Percentiles rank a stretch among this genome's conserved stretches.
Evolutionary conservation across 2,329 filamentous ascomycete species (phyloP).

Genomic region (Exophiala dermatitidis): DNA sequence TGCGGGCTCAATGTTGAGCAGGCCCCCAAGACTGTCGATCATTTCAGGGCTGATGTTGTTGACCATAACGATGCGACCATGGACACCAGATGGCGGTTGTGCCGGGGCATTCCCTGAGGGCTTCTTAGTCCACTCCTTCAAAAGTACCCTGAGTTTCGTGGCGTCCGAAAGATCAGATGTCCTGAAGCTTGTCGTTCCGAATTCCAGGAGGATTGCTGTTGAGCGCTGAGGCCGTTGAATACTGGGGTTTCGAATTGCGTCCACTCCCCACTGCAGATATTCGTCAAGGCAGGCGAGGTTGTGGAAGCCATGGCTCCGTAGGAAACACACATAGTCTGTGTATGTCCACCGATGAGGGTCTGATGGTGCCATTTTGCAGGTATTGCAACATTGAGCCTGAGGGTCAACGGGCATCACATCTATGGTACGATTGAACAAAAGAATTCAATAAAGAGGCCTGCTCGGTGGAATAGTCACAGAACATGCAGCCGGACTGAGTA

Average conservation of each 20-base stretch:
- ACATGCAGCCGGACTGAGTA: no score
- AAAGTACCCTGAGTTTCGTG: constrained; percentile 18
- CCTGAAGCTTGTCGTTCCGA: constrained; percentile 17
- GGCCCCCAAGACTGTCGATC: constrained; percentile 20
- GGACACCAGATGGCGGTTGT: constrained; percentile 8
- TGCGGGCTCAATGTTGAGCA: constrained; percentile 23
- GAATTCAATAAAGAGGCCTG: no score
- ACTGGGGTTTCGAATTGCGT: constrained; percentile 8
- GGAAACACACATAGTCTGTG: constrained; percentile 24
- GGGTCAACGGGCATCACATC: constrained; percentile 16
- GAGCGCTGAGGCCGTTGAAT: constrained; percentile 17
- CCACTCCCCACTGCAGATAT: constrained; percentile 22
- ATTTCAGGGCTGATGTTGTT: constrained; percentile 23
- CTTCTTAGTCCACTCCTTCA: constrained; percentile 23
- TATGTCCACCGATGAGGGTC: constrained; percentile 24
- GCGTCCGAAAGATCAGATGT: constrained; percentile 23
- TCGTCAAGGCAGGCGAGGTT: constrained; percentile 22
- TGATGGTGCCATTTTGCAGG: constrained; percentile 22
- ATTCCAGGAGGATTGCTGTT: constrained; percentile 20
- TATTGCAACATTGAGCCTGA: constrained; percentile 12
- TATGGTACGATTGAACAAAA: background rate
- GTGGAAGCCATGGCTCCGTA: constrained; percentile 24
- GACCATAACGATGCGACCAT: constrained; percentile 23
- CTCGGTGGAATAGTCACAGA: no score
- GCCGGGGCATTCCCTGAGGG: constrained; percentile 11